Evolutionary conservation across 345 rosid genomes (phyloP).

Genomic region (Eucalyptus regnans): DNA sequence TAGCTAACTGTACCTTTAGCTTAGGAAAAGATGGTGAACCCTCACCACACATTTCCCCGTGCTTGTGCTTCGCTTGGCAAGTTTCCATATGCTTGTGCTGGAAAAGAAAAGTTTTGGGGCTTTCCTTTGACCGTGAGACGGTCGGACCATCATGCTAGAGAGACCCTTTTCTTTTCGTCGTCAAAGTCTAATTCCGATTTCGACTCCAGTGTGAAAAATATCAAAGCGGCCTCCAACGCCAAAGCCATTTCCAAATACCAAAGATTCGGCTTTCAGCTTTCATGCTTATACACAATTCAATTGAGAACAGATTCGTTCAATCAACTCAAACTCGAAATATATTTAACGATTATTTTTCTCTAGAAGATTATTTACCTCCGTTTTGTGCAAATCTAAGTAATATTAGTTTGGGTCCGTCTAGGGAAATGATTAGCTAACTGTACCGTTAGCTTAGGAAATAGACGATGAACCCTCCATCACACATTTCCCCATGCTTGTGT

Average conservation of each 20-base stretch:
- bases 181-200: background rate
- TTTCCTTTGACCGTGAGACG: too few species aligned
- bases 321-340: background rate
- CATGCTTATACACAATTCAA: background rate
- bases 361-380: background rate
- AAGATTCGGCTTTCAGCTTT: background rate
- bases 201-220: background rate
- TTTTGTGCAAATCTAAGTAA: background rate
- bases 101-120: too few species aligned
- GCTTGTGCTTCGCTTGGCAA: too few species aligned
- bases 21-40: too few species aligned
- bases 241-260: background rate
- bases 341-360: background rate
- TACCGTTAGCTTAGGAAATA: too few species aligned
- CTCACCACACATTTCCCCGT: too few species aligned
- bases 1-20: too few species aligned
- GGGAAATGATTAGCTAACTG: too few species aligned
- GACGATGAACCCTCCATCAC: too few species aligned
- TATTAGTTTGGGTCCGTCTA: rapidly evolving
- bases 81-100: too few species aligned
- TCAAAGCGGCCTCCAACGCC: background rate
- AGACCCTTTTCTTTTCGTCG: background rate
- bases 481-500: too few species aligned
- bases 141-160: too few species aligned
- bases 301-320: background rate